These are phyloP conservation scores for Tylopilus sp. DNA, from an alignment of 1,284 basidiomycete genomes.

Conservation along the genomic window DNA sequence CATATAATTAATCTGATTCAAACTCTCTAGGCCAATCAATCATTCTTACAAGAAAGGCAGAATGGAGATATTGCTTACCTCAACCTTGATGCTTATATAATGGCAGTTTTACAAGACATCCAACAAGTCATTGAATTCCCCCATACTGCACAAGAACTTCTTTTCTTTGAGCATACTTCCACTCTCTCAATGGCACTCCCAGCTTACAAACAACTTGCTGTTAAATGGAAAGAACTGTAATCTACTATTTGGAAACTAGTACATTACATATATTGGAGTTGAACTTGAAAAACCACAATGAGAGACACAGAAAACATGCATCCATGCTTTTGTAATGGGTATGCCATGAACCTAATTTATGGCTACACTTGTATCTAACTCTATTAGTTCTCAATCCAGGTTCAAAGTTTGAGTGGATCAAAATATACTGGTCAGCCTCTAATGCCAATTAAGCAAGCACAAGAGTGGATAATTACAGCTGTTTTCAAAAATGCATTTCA, in stretches of 20 bases:
- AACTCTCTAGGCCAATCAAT: background rate
- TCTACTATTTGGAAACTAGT: background rate
- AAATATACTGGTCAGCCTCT: background rate
- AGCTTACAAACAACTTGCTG: background rate
- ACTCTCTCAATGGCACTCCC: background rate
- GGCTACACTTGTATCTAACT: background rate
- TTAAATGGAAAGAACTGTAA: background rate
- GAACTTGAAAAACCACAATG: background rate
- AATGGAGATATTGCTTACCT: background rate
- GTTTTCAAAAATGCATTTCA: no score
- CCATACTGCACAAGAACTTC: background rate
- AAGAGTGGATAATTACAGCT: background rate
- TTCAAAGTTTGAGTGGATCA: background rate
- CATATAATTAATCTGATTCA: no score
- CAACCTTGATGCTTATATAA: background rate
- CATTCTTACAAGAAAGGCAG: background rate
- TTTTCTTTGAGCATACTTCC: background rate
- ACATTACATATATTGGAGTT: background rate
- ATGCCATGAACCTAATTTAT: no score
- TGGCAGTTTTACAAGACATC: background rate
- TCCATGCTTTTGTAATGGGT: background rate
- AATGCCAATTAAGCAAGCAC: background rate
- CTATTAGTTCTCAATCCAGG: background rate
- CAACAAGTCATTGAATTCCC: background rate
- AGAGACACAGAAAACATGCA: background rate